phyloP scores from a whole-genome alignment of 2,329 filamentous ascomycete genomes.

The Escovopsis sp. region DNA sequence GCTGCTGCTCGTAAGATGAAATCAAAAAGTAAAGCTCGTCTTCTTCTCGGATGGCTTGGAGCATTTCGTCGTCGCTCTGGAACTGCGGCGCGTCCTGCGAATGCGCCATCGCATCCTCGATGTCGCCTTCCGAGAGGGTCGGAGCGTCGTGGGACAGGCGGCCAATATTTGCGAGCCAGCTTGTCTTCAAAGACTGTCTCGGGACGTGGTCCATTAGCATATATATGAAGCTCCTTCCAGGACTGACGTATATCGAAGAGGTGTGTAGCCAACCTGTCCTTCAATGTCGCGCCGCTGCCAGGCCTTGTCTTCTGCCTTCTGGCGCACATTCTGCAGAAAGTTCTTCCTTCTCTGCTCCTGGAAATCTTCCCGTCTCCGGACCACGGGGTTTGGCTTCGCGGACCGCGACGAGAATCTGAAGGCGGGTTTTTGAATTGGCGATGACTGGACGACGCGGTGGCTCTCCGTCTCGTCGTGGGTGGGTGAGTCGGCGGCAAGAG shows the following conservation, averaged over 20 bases:
- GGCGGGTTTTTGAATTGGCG: conserved; percentile 25
- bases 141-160: conserved; percentile 22
- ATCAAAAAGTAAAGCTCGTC: conserved; percentile 44
- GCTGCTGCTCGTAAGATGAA: conserved; percentile 27
- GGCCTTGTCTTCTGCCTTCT: conserved; percentile 42
- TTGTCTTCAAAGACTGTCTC: conserved; percentile 21
- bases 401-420: conserved; percentile 40
- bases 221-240: too few relatives aligned
- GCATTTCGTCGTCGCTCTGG: conserved; percentile 29
- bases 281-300: conserved; percentile 50
- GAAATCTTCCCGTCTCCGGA: conserved; percentile 44
- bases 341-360: conserved; percentile 50
- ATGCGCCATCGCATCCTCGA: conserved; percentile 33
- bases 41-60: conserved; percentile 37
- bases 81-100: conserved; percentile 12
- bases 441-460: conserved; percentile 30
- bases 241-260: not conserved
- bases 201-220: not conserved
- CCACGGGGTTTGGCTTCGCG: conserved; percentile 47
- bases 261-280: conserved; percentile 26
- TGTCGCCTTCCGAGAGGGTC: conserved; percentile 32
- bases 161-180: conserved; percentile 18
- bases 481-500: conserved; percentile 32
- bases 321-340: conserved; percentile 54
- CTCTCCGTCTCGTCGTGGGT: conserved; percentile 26